Conservation (phyloP, 371 early-diverging fungal species). For the Lichtheimia corymbifera region DNA sequence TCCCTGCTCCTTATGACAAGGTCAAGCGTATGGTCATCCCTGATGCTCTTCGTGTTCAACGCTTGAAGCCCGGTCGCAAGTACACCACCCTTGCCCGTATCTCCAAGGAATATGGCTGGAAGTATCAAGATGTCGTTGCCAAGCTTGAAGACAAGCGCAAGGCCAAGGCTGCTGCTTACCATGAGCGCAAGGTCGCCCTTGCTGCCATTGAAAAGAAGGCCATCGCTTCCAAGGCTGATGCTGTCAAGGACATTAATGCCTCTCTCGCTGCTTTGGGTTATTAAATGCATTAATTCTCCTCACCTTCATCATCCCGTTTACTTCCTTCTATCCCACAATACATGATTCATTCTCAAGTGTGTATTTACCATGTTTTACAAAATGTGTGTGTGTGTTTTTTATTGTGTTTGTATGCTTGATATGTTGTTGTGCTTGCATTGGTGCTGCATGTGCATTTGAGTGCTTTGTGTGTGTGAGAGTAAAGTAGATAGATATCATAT, state of each 20-base stretch:
- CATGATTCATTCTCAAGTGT: too few relatives aligned
- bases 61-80: constrained; percentile 97
- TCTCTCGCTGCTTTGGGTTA: constrained; percentile 58
- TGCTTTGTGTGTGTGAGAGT: not conserved
- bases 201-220: constrained; percentile 52
- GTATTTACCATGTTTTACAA: not conserved
- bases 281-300: constrained; percentile 29
- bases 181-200: constrained; percentile 79
- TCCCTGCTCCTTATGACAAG: constrained; percentile 97
- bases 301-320: not conserved
- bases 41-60: constrained; percentile 94
- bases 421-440: too few relatives aligned
- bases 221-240: constrained; percentile 48
- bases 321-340: too few relatives aligned
- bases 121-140: constrained; percentile 95
- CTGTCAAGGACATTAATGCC: constrained; percentile 50
- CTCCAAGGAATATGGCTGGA: constrained; percentile 99
- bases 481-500: constrained; percentile 8
- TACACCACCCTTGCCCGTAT: constrained; percentile 95
- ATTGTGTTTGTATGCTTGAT: not conserved
- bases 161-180: constrained; percentile 90
- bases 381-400: constrained; percentile 4
- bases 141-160: constrained; percentile 97
- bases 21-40: constrained; percentile 97
- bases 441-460: not conserved